These are phyloP conservation scores for Petrea volubilis DNA, from an alignment of 257 asterid genomes.

Conservation along the genomic window DNA sequence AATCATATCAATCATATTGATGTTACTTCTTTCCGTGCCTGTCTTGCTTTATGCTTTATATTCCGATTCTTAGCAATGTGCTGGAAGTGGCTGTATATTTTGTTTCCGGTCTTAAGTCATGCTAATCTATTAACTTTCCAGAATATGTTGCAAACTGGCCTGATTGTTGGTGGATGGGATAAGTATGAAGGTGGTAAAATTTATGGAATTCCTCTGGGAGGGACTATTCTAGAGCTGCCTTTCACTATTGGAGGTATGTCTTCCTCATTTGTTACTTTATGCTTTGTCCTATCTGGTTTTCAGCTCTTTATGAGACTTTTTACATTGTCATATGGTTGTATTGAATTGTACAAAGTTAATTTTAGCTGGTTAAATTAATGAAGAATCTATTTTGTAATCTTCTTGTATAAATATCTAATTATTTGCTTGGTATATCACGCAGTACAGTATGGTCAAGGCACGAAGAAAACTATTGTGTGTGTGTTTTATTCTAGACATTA, in stretches of 20 bases:
- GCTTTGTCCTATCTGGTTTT: neutral
- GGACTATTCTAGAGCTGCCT: slow-evolving; percentile 87
- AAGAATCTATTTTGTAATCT: neutral
- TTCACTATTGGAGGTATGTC: slow-evolving; percentile 89
- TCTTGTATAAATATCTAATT: neutral
- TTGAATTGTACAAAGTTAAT: neutral
- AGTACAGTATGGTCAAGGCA: neutral
- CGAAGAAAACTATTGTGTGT: neutral
- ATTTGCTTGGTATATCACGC: neutral
- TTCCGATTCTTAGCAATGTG: slow-evolving; percentile 15
- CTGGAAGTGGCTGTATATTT: neutral
- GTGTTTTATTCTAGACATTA: neutral
- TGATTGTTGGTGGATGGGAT: slow-evolving; percentile 99
- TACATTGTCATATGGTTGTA: neutral
- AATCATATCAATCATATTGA: neutral
- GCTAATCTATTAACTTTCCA: slow-evolving; percentile 31
- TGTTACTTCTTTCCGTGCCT: too few relatives aligned
- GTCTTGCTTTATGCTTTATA: slow-evolving; percentile 5
- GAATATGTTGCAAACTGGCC: slow-evolving; percentile 93
- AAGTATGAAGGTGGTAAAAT: slow-evolving; percentile 97
- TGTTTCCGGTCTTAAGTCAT: neutral
- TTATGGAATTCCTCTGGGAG: slow-evolving; percentile 93
- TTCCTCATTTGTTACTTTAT: neutral
- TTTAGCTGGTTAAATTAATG: neutral
- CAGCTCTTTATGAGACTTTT: neutral